Base-by-base conservation (phyloP, 2,329 filamentous ascomycete genomes). In the Pseudocercospora musae region DNA sequence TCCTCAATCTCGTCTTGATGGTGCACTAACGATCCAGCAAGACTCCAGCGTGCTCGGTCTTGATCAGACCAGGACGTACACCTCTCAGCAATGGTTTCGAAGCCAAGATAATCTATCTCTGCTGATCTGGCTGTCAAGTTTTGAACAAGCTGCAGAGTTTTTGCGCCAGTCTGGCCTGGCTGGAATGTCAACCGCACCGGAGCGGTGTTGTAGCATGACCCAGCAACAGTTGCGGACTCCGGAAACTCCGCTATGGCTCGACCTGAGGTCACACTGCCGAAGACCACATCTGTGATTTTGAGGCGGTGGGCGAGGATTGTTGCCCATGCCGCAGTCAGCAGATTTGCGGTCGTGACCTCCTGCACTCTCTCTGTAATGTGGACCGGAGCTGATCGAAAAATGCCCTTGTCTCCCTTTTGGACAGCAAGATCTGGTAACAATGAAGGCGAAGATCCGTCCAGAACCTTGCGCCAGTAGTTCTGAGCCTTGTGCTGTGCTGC, bases 1-100 rank as follows among this genome's bases (percentile, higher is more conserved):
- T 87, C 74, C 44, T 76, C 77, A 48, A 49, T 49, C 18, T 20
- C 21, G 21, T 49, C 46, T 27, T 49, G 46, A 49, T 49, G 46
- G 23, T 49, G 46, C 11, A 49, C 21, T 18, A 49, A 2, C 18
- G 46, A 49, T 10, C 46, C 46, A 49, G 46, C 18, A 49, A 23
- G 21, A 49, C 11, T 21, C 42, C 42, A 46, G 15, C n/a, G n/a
- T 18, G 42, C 42, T 46, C 42, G 15, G 42, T 46, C 42, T 20
- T 46, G n/a, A 46, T n/a, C 42, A 18, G 42, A 46, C 42, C 42
- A 46, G 2, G 15, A 18, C 3, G 42, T 46, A 21, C 42, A 46
- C 8, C 6, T 46, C n/a, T 46, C 15, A 7, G 42, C 42, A 46
- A 46, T 46, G 42, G 42, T 18, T 46, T 46, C n/a, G 42, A 46